A percentile compares a stretch with the other conserved stretches of the same genome.
Evolutionary conservation across 2,329 filamentous ascomycete genomes (phyloP).

Genomic region (Chrysosporium keratinophilum): DNA sequence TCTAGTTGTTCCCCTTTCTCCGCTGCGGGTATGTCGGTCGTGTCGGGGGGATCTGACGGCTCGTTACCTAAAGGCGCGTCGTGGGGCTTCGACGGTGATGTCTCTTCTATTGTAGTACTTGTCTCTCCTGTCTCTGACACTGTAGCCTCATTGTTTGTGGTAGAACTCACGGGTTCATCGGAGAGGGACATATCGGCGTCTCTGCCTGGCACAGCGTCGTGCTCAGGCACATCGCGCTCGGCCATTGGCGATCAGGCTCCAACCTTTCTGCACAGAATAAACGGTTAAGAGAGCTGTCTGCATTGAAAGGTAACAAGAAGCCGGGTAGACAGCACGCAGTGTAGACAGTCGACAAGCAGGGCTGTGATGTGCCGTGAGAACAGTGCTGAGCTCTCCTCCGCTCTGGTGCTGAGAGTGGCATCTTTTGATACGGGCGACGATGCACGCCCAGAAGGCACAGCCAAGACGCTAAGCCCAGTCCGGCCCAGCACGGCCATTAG

Average conservation of each 20-base stretch:
- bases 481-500: constrained; percentile 1
- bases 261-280: not conserved
- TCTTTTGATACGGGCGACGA: constrained; percentile 13
- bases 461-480: not conserved
- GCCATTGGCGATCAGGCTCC: constrained; percentile 13
- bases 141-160: not conserved
- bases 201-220: constrained; percentile 4
- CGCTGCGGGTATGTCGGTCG: not conserved
- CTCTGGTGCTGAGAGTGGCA: constrained; percentile 7
- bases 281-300: constrained; percentile 6
- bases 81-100: not conserved
- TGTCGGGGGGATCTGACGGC: not conserved
- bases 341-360: not conserved
- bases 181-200: constrained; percentile 3
- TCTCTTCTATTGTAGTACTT: not conserved
- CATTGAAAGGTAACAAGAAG: constrained; percentile 7
- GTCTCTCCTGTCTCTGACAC: not conserved
- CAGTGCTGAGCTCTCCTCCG: not conserved
- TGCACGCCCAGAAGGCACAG: not conserved
- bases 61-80: not conserved
- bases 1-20: not conserved
- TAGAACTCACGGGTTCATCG: constrained; percentile 2
- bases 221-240: constrained; percentile 12
- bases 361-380: no score
- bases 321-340: not conserved